Evolutionary conservation across 805 yeast species (phyloP), one percentile per base, ranked within the genome.

Genomic region (Schwanniomyces sp.): DNA sequence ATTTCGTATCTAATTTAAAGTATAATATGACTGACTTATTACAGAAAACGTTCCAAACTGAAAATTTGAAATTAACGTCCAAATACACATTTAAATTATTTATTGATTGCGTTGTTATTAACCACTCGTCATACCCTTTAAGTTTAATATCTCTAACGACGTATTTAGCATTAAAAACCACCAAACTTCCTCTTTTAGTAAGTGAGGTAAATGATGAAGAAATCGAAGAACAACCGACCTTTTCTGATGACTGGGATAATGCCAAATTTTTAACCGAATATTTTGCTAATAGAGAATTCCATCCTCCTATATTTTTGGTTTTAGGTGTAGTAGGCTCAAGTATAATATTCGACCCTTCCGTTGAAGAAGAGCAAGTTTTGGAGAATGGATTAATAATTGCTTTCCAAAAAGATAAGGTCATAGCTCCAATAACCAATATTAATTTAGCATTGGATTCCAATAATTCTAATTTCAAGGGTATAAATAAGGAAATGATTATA

Each of bases 141-240:
- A 84, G 91, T 8, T 68, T 92, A 46, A 75, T 89, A 25, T 88
- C 97, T 0, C 77, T 91, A 64, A 86, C 95, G 2, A 75, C 83
- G 1, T 91, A 86, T 64, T 75, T 90, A 51, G 97, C 98, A 0
- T 74, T 92, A 55, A 84, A 82, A 52, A 80, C 91, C 14, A 86
- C 97, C 2, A 76, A 75, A 48, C 72, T 91, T 44, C 97, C 97
- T 5, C 73, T 82, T 40, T 68, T 90, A 45, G 72, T 81, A 1
- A 86, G 95, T 12, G 80, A 83, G 28, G 82, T 82, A 28, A 84
- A 88, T 58, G 86, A 82, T 54, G 83, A 80, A 47, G 84, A 83
- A 49, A 80, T 89, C 17, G 96, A 86, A 61, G 97, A 91, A 64
- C 85, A 88, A 52, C 97, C 97, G 1, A 86, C 89, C 0, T 91